Conservation (phyloP, 2,329 filamentous ascomycete species). For the Colletotrichum lentis region DNA sequence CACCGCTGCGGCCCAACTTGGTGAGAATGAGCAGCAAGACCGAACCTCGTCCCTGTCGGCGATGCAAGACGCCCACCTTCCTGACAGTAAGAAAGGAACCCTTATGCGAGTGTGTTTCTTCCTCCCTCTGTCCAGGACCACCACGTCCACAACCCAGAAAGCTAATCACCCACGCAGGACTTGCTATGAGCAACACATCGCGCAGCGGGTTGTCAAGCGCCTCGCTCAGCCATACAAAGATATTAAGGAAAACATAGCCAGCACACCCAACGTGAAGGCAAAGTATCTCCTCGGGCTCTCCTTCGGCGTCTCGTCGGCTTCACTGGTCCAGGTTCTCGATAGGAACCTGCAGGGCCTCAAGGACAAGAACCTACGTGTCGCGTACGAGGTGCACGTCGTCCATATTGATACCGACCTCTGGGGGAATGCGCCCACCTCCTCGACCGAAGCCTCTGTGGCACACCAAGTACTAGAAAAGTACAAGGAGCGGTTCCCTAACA, state of each 20-base stretch:
- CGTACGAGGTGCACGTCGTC: conserved; percentile 72
- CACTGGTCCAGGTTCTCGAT: conserved; percentile 79
- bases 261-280: conserved; percentile 46
- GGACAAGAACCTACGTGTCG: conserved; percentile 67
- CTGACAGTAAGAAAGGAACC: conserved; percentile 41
- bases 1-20: background rate
- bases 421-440: conserved; percentile 1
- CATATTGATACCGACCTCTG: conserved; percentile 59
- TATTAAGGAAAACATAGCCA: conserved; percentile 42
- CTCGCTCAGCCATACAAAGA: conserved; percentile 61
- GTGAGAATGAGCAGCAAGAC: conserved; percentile 23
- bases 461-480: conserved; percentile 61
- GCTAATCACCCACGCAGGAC: conserved; percentile 42
- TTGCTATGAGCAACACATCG: conserved; percentile 82
- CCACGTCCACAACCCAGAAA: background rate
- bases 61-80: conserved; percentile 40
- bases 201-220: conserved; percentile 81
- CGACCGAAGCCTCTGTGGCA: conserved; percentile 45
- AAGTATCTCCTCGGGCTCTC: conserved; percentile 80
- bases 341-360: conserved; percentile 72
- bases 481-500: conserved; percentile 68
- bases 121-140: background rate
- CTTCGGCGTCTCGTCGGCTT: conserved; percentile 81
- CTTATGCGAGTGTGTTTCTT: conserved; percentile 41
- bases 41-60: conserved; percentile 38